Conservation (phyloP, 768 basidiomycete genomes). For the Leccinellum albellum region DNA sequence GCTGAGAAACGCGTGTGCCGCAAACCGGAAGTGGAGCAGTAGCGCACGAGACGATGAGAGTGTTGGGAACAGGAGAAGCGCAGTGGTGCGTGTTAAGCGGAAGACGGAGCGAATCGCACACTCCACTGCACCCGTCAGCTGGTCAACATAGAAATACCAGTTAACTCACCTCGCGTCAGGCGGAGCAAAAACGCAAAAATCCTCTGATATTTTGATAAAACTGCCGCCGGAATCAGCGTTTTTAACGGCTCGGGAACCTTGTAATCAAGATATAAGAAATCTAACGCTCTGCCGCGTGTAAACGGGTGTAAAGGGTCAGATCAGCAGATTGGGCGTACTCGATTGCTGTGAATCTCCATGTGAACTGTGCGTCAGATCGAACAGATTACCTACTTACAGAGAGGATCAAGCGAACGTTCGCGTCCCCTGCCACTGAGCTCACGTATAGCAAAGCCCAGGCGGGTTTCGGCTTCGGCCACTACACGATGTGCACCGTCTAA, state of each 20-base stretch:
- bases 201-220: conserved; percentile 82
- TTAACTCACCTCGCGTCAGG: conserved; percentile 63
- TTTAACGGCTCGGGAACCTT: conserved; percentile 79
- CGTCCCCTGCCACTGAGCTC: conserved; percentile 64
- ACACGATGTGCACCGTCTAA: conserved; percentile 35
- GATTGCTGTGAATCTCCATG: conserved; percentile 12
- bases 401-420: conserved; percentile 79
- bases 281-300: conserved; percentile 58
- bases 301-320: background rate
- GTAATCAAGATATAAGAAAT: conserved; percentile 89
- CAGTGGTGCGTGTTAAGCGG: conserved; percentile 49
- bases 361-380: conserved; percentile 6
- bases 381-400: conserved; percentile 51
- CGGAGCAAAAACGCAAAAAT: conserved; percentile 79
- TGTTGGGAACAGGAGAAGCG: conserved; percentile 55
- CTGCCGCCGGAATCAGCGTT: conserved; percentile 63
- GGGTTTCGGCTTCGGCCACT: conserved; percentile 63
- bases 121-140: conserved; percentile 47
- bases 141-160: background rate
- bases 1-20: conserved; percentile 65
- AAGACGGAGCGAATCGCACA: conserved; percentile 62
- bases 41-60: conserved; percentile 48
- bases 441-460: conserved; percentile 81
- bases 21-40: conserved; percentile 69
- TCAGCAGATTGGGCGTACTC: conserved; percentile 14